Base-by-base conservation (phyloP, 257 asterid genomes). In the Thymus quinquecostatus region DNA sequence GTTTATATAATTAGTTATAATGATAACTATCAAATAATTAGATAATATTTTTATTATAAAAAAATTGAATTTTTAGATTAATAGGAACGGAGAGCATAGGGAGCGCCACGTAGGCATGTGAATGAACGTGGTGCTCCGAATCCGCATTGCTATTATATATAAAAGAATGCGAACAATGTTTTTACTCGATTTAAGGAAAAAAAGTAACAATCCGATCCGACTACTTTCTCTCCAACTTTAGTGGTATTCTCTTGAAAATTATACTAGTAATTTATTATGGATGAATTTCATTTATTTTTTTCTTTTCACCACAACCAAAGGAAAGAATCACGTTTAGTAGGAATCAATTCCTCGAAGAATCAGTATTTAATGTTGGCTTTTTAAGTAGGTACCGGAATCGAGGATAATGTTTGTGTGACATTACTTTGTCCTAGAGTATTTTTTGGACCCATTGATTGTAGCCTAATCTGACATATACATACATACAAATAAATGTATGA, bases 201-300 rank as follows among this genome's bases (percentile, higher is more conserved):
- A 41, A 51, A 83, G 83, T 69, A 80, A 77, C 32, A 74, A 68
- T 71, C 72, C 62, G 87, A 68, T 71, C 72, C 62, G 87, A 68
- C 85, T 10, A 69, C 66, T 72, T 72, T 81, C 83, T 41, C 58
- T 72, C 36, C 13, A 72, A 70, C 87, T 80, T 83, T 71, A 83
- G 71, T 72, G 78, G 48, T 56, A 66, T 77, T 77, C 57, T 73
- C 30, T 45, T 47, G 14, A 34, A 28, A 72, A 66, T 41, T 21
- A 21, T 21, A 21, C 21, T 21, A 21, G 21, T 21, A 21, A 21
- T 21, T 21, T 21, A 21, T 21, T 21, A 51, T 38, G 44, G 6
- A 38, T 38, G 6, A 51, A n/a, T 21, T 51, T 14, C 1, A 2
- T 55, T 12, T 63, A 13, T 66, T 32, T 44, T 66, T 69, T 3